Base-by-base conservation (phyloP, 73 alveolate genomes). In the Vitrella brassicaformis region DNA sequence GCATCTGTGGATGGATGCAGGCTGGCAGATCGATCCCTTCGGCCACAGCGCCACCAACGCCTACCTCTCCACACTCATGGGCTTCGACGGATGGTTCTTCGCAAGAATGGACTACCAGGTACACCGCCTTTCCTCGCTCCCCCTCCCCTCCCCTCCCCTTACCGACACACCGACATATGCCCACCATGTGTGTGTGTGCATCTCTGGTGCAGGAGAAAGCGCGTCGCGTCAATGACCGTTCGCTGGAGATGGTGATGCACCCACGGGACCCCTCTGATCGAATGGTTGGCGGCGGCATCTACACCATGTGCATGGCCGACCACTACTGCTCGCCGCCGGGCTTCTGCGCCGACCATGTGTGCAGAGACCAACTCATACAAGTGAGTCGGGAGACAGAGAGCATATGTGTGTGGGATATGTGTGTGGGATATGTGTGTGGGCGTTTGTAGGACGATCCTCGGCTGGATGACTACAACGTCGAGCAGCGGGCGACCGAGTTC, bases 11-110 rank as follows among this genome's bases (percentile, higher is more conserved):
- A 39, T 39, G 22, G 56, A 39, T 39, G 56, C 22, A 14, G 98
- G 96, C 28, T 94, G 98, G 98, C 87, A 88, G 75, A 86, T 94
- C 70, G 98, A 94, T 72, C 97, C 98, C 30, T 94, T 94, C 78
- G 98, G 98, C 0, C 98, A 94, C 82, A 73, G 90, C 22, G 76
- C 84, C 79, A 85, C 98, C 8, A 88, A 90, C 69, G 95, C 95
- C 22, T 90, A 93, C 47, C 75, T 91, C 39, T 90, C 87, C 46
- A 88, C 94, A 18, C 89, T 90, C 84, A 94, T 93, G 95, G 97
- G 97, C 66, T 91, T 93, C 77, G 94, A 93, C 31, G 94, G 94
- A 39, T 91, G 90, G 84, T 92, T 94, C 86, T 87, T 92, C 75
- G 89, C 96, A 1, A 88, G 97, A 80, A 84, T 93, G 29, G 98